Percentiles rank a stretch among this genome's conserved stretches.
phyloP scores from a whole-genome alignment of 2,329 filamentous ascomycete species.

The Epichloe elymi region DNA sequence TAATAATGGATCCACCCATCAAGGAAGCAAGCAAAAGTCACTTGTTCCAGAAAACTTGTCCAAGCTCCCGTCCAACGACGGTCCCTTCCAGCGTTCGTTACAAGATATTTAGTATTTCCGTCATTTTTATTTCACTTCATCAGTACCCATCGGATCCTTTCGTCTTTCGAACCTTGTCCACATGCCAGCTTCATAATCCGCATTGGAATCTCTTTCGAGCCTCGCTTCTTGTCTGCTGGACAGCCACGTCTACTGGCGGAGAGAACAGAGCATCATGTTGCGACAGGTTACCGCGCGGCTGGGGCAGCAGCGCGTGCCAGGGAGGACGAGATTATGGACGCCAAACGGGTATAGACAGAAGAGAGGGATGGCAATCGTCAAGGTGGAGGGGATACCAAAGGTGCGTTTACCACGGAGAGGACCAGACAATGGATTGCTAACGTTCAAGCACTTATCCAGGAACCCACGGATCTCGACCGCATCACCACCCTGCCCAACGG shows the following conservation, averaged over 20 bases:
- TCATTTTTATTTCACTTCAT: too few species aligned
- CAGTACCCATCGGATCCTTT: too few species aligned
- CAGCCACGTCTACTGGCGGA: too few species aligned
- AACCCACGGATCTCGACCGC: conserved; percentile 74
- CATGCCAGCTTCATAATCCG: too few species aligned
- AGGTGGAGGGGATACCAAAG: conserved; percentile 24
- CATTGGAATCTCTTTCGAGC: too few species aligned
- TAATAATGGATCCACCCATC: too few species aligned
- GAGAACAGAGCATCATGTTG: conserved; percentile 16
- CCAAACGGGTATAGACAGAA: conserved; percentile 9
- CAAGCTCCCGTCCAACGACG: too few species aligned
- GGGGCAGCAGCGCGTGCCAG: conserved; percentile 13
- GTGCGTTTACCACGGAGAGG: not conserved
- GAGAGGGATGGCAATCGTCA: conserved; percentile 17
- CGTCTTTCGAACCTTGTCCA: too few species aligned
- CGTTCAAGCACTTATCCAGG: conserved; percentile 21
- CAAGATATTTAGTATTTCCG: too few species aligned
- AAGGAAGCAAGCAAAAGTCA: too few species aligned
- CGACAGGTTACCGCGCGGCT: conserved; percentile 22
- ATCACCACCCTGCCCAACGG: conserved; percentile 88
- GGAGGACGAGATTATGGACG: conserved; percentile 11
- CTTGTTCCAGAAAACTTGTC: too few species aligned
- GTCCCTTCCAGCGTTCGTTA: too few species aligned
- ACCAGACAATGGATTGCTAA: not conserved
- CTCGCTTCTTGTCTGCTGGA: not conserved